A percentile compares a stretch with the other conserved stretches of the same genome.
Evolutionary conservation across 306 rosid genomes (phyloP).

Genomic region (Mimosa pudica): DNA sequence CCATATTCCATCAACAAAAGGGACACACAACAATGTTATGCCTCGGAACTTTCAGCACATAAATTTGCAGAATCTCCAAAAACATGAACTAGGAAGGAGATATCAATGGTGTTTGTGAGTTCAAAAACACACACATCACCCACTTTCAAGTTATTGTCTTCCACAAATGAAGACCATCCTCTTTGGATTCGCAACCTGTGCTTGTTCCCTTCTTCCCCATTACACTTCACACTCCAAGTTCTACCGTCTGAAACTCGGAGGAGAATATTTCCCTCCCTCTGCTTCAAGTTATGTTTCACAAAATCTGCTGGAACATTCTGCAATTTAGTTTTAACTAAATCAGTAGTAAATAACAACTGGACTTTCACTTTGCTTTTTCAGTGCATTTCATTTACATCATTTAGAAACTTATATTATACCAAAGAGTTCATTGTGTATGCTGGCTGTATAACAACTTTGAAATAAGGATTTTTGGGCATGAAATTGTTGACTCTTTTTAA

Average conservation of each 20-base stretch:
- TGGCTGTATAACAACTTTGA: conserved; percentile 10
- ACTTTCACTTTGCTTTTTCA: background rate
- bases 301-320: background rate
- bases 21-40: background rate
- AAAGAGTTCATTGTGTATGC: background rate
- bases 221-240: background rate
- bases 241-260: conserved; percentile 2
- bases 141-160: conserved; percentile 6
- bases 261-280: background rate
- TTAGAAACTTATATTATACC: background rate
- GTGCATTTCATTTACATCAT: background rate
- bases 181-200: background rate
- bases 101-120: background rate
- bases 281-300: background rate
- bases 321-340: background rate
- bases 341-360: background rate
- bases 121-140: conserved; percentile 25
- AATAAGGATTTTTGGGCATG: conserved; percentile 4
- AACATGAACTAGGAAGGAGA: conserved; percentile 8
- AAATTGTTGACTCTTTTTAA: conserved; percentile 4
- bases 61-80: background rate
- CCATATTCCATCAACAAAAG: background rate
- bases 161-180: background rate
- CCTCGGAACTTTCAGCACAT: background rate
- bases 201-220: background rate